Evolutionary conservation across 1,284 basidiomycete species (phyloP).

Genomic region (Cutaneotrichosporon spelunceum): DNA sequence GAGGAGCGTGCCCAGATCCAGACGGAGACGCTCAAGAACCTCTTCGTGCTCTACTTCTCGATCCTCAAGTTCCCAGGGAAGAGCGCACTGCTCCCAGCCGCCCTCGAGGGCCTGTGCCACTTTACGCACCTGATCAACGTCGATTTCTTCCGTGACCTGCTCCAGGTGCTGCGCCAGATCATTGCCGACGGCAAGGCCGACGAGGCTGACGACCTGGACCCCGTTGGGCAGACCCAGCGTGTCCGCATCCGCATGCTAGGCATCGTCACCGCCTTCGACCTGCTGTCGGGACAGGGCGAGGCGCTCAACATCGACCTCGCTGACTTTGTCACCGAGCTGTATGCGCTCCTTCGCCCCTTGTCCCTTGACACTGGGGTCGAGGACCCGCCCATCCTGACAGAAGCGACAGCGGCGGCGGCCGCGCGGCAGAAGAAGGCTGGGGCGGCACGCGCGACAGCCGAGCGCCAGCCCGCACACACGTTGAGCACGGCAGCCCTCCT

Average conservation of each 20-base stretch:
- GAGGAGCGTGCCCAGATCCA: slow-evolving; percentile 87
- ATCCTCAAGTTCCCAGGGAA: slow-evolving; percentile 85
- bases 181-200: slow-evolving; percentile 57
- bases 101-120: slow-evolving; percentile 85
- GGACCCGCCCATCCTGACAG: slow-evolving; percentile 45
- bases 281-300: slow-evolving; percentile 96
- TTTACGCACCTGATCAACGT: slow-evolving; percentile 97
- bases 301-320: slow-evolving; percentile 90
- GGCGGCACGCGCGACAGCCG: slow-evolving; percentile 13
- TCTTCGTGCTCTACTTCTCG: slow-evolving; percentile 96
- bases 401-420: slow-evolving; percentile 27
- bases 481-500: slow-evolving; percentile 61
- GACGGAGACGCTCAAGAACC: slow-evolving; percentile 95
- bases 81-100: slow-evolving; percentile 77
- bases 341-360: slow-evolving; percentile 54
- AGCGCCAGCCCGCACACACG: slow-evolving; percentile 31
- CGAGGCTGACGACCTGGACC: slow-evolving; percentile 22
- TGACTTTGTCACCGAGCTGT: slow-evolving; percentile 71
- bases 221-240: slow-evolving; percentile 44
- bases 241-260: slow-evolving; percentile 73
- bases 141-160: slow-evolving; percentile 96
- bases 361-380: slow-evolving; percentile 55
- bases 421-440: slow-evolving; percentile 19
- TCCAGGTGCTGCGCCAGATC: slow-evolving; percentile 78
- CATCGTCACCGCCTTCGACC: slow-evolving; percentile 92